A percentile compares a stretch with the other conserved stretches of the same genome.
These are phyloP conservation scores for Plasmodium fragile DNA, from an alignment of 169 alveolate species.

Conservation along the genomic window DNA sequence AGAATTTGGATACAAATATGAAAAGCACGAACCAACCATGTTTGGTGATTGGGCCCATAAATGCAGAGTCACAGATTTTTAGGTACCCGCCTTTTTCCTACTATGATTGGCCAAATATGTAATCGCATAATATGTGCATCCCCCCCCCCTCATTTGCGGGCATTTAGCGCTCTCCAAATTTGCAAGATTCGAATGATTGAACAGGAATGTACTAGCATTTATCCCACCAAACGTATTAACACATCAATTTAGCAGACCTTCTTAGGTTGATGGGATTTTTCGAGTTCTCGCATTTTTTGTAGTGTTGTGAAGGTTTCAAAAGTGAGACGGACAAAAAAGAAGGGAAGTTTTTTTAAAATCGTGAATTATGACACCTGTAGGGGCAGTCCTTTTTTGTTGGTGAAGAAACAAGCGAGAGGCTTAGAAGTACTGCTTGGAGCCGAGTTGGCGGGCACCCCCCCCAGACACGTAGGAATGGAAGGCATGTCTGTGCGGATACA, in stretches of 20 bases:
- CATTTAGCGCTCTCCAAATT: not conserved
- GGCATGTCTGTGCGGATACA: not conserved
- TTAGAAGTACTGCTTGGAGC: not conserved
- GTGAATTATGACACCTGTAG: not conserved
- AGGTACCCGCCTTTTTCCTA: not conserved
- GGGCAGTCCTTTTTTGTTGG: not conserved
- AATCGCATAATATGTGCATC: not conserved
- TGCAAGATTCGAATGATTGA: not conserved
- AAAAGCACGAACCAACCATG: slow-evolving; percentile 88
- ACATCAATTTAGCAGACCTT: not conserved
- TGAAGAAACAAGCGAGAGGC: not conserved
- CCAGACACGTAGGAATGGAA: not conserved
- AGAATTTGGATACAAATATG: slow-evolving; percentile 83
- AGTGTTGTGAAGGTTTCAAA: not conserved
- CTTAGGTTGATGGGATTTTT: not conserved
- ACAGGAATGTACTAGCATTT: not conserved
- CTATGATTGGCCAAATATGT: not conserved
- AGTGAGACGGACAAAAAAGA: not conserved
- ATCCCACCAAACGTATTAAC: not conserved
- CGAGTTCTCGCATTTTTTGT: not conserved
- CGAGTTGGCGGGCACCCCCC: not conserved
- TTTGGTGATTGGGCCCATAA: slow-evolving; percentile 88
- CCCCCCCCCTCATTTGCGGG: not conserved
- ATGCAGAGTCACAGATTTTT: slow-evolving; percentile 87
- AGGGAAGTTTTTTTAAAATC: not conserved